Evolutionary conservation across 257 asterid genomes (phyloP).

Genomic region (Haberlea rhodopensis): DNA sequence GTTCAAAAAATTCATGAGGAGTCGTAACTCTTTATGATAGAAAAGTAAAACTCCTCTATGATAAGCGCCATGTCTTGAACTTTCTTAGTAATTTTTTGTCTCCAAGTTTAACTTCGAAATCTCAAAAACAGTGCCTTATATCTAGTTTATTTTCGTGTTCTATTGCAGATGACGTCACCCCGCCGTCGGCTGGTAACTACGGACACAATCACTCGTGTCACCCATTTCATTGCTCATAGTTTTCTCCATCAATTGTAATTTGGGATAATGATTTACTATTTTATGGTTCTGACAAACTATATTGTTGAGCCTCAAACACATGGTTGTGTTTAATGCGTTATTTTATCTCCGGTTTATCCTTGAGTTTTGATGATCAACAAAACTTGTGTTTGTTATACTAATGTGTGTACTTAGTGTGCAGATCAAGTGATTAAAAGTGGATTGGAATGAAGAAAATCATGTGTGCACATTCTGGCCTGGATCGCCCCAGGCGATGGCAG

Average conservation of each 20-base stretch:
- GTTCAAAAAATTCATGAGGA: constrained; percentile 53
- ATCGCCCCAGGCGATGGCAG: too few relatives aligned
- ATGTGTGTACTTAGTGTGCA: too few relatives aligned
- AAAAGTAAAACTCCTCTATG: constrained; percentile 83
- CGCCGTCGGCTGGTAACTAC: constrained; percentile 72
- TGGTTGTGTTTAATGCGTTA: too few relatives aligned
- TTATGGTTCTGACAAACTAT: constrained; percentile 10
- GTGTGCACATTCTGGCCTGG: too few relatives aligned
- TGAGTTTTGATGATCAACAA: too few relatives aligned
- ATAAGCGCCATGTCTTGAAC: constrained; percentile 36
- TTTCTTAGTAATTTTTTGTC: too few relatives aligned
- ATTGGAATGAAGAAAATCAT: too few relatives aligned
- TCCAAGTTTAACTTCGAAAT: neutral
- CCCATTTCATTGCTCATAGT: constrained; percentile 1
- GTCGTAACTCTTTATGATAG: constrained; percentile 91
- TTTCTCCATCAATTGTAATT: constrained; percentile 1
- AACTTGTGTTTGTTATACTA: too few relatives aligned
- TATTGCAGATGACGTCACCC: constrained; percentile 79
- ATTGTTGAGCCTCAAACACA: too few relatives aligned
- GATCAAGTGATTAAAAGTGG: too few relatives aligned
- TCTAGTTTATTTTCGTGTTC: constrained; percentile 17
- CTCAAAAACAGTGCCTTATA: constrained; percentile 8
- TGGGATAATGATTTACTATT: constrained; percentile 9
- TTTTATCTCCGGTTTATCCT: too few relatives aligned
- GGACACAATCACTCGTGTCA: neutral